Evolutionary conservation across 768 basidiomycete species (phyloP), one percentile per base, ranked within the genome.

Genomic region (Termitomyces sp.): DNA sequence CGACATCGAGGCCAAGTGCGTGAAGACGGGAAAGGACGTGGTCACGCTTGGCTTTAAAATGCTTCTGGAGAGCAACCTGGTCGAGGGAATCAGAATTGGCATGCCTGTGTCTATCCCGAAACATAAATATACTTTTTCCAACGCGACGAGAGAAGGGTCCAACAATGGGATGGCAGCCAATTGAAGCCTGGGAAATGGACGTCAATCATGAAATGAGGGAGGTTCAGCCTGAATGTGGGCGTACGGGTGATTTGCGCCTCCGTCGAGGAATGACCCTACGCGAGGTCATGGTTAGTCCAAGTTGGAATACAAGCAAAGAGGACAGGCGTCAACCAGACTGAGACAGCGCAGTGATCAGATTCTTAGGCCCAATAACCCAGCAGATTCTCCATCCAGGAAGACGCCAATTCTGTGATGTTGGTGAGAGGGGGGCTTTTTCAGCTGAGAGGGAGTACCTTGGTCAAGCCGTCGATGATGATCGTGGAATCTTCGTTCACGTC

Each of bases 321-420:
- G 2, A 47, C 2, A 20, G 25, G 25, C 11, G 72, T 75, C 49
- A 62, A 77, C 89, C 92, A 29, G 91, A 90, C 70, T 98, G 96
- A n/a, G 91, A 92, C 46, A 98, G 83, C 1, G 95, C 95, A 8
- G 88, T 87, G 65, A 97, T 81, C 49, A 97, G 71, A 71, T 92
- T 90, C 76, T 90, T 94, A 15, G 95, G 96, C 0, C 94, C 95
- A 25, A 96, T 71, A 37, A 97, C 94, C 95, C 91, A 94, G 76
- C 93, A 96, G 45, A 95, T 79, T 65, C 96, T 84, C 94, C 94
- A 98, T 40, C 96, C 96, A 9, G 95, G 94, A 59, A 96, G 86
- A 68, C 95, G 87, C 89, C 91, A 96, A 74, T 95, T 95, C 90
- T 97, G 73, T 4, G 42, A n/a, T 34, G 56, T 15, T 34, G 32